Base-by-base conservation (phyloP, 176 grass and related monocot genomes). In the Avena sativa region DNA sequence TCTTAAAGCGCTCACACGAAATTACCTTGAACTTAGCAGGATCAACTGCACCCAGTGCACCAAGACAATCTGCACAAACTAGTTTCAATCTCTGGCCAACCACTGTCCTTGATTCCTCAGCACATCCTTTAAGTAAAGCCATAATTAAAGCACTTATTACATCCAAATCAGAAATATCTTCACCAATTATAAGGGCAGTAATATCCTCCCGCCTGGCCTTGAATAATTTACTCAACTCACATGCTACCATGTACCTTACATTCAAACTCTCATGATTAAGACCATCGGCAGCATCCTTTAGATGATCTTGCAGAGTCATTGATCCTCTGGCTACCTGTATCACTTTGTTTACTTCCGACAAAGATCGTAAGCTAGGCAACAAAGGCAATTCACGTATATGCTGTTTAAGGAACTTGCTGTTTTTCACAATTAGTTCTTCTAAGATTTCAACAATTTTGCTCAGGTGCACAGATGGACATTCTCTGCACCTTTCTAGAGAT, bases 241-340 rank as follows among this genome's bases (percentile, higher is more conserved):
- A 91, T 44, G 92, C 96, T 83, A 94, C 92, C 92, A 95, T 95
- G 87, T 98, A 98, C 63, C 93, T 94, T 83, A 95, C 96, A 91
- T 98, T 98, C 89, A 98, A 63, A 87, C 96, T 98, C 76, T 96
- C 96, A 78, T 95, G 96, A 67, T 94, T 95, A 92, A 98, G 93
- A 89, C 93, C 96, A 88, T 91, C 79, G 52, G 92, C 82, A 49
- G 93, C 92, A 92, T 90, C 93, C 88, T 96, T 91, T 64, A 98
- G 90, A 88, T 95, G 90, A 88, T 98, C 96, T 78, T 81, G 82
- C 53, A 98, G 84, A 7, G 90, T 92, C 88, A 91, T 94, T 80
- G 86, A 88, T 86, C 93, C 96, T 84, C 93, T 98, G 74, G 96
- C 96, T 82, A 95, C 90, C 73, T 95, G 92, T 94, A 98, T 91